Conservation (phyloP, 495 filamentous ascomycete species). For the Sphaerosporella brunnea region DNA sequence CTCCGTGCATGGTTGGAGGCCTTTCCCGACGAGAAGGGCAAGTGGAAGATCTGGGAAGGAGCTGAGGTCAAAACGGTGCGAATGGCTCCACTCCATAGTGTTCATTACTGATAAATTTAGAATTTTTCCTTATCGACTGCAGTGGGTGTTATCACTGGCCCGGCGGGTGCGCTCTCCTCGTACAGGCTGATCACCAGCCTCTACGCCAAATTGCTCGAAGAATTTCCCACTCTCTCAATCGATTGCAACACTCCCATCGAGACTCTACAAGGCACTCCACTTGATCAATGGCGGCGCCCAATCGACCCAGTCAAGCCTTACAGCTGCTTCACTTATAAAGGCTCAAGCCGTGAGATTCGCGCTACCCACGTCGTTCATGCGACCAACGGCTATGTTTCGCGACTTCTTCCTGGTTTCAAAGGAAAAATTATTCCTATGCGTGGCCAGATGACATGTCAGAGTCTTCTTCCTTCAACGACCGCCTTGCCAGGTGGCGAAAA, state of each 20-base stretch:
- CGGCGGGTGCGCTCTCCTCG: conserved; percentile 31
- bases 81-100: background rate
- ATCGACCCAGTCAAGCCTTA: conserved; percentile 18
- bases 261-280: conserved; percentile 11
- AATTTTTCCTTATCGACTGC: conserved; percentile 23
- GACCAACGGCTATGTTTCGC: conserved; percentile 33
- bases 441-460: conserved; percentile 34
- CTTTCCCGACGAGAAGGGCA: conserved; percentile 26
- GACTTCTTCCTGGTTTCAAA: conserved; percentile 32
- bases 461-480: conserved; percentile 13
- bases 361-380: conserved; percentile 33
- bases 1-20: conserved; percentile 24
- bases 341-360: conserved; percentile 13
- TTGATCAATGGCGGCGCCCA: conserved; percentile 1
- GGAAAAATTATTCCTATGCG: conserved; percentile 32
- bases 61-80: conserved; percentile 25
- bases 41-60: conserved; percentile 16
- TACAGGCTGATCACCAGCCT: conserved; percentile 31
- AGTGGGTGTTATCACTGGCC: conserved; percentile 27
- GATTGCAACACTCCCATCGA: conserved; percentile 28
- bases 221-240: conserved; percentile 25
- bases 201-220: conserved; percentile 27
- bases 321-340: conserved; percentile 11
- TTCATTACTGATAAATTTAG: conserved; percentile 8
- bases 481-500: conserved; percentile 8